These are phyloP conservation scores for Vairimorpha necatrix DNA, from an alignment of 371 early-diverging fungal species.

Conservation along the genomic window DNA sequence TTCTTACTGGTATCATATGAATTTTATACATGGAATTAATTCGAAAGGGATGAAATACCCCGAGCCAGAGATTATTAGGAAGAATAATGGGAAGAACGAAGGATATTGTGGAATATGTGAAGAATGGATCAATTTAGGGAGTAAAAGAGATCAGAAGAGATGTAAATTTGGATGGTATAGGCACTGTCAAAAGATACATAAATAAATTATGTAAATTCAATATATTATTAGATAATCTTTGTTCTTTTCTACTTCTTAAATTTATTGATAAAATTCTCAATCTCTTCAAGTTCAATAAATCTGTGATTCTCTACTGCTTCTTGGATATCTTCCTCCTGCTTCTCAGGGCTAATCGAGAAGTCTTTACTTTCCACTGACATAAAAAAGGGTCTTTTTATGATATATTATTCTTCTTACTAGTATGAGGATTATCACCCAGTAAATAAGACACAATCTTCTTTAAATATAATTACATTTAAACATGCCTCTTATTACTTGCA, in stretches of 20 bases:
- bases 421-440: no score
- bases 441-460: no score
- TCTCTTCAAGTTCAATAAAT: conserved; percentile 4
- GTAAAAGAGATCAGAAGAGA: conserved; percentile 17
- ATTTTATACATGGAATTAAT: conserved; percentile 63
- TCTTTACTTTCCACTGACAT: no score
- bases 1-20: conserved; percentile 65
- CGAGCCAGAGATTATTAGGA: conserved; percentile 39
- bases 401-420: no score
- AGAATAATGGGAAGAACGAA: conserved; percentile 4
- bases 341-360: not conserved
- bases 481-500: no score
- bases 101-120: conserved; percentile 51
- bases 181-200: conserved; percentile 57
- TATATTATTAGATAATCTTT: not conserved
- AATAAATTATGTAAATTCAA: not conserved
- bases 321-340: not conserved
- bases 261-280: conserved; percentile 4
- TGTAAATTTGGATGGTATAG: conserved; percentile 56
- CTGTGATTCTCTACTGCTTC: not conserved
- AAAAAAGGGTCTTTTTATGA: no score
- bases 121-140: conserved; percentile 50
- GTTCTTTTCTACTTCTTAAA: not conserved
- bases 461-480: no score
- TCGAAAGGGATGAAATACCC: conserved; percentile 54